Base-by-base conservation (phyloP, 1,284 basidiomycete species). In the Marasmius sp. region DNA sequence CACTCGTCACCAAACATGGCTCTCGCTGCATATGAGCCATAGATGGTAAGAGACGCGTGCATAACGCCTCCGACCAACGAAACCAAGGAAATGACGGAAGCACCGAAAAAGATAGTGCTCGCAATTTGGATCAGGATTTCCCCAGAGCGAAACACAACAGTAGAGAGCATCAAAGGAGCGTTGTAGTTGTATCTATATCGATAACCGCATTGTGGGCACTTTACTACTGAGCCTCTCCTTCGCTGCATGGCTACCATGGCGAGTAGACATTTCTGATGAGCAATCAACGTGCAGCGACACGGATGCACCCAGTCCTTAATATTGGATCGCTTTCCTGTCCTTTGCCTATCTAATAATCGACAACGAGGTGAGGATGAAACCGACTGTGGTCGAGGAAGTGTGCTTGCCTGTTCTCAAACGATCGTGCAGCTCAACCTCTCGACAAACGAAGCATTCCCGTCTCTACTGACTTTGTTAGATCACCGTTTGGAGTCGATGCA, bases 211-310 rank as follows among this genome's bases (percentile, higher is more conserved):
- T 64, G 62, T 50, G 62, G 62, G 45, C 62, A 64, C 20, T 60
- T 57, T 60, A 36, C 18, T 47, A 20, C n/a, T 33, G 52, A 54
- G 33, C 52, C n/a, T 36, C 34, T 38, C 33, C 11, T 48, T 57
- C 39, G 47, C 36, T 53, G 22, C 1, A 39, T 10, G 33, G 61
- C 58, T 6, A 58, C 18, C n/a, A 59, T 22, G 20, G 34, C 53
- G 20, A 58, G 57, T 5, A 65, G 58, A 49, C 64, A 65, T 53
- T 52, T 57, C 45, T 65, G 60, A 55, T 65, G 64, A 3, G 64
- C 64, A 38, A 65, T 58, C 11, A 62, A 49, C 14, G 54, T 62
- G 50, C 64, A 65, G 58, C 55, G 56, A 43, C 64, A 65, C 33
- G 64, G 64, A 51, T 65, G 64, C 16, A 61, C 58, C 64, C 64